These are phyloP conservation scores for Aphanomyces stellatus DNA, from an alignment of 352 stramenopile genomes.

Conservation along the genomic window DNA sequence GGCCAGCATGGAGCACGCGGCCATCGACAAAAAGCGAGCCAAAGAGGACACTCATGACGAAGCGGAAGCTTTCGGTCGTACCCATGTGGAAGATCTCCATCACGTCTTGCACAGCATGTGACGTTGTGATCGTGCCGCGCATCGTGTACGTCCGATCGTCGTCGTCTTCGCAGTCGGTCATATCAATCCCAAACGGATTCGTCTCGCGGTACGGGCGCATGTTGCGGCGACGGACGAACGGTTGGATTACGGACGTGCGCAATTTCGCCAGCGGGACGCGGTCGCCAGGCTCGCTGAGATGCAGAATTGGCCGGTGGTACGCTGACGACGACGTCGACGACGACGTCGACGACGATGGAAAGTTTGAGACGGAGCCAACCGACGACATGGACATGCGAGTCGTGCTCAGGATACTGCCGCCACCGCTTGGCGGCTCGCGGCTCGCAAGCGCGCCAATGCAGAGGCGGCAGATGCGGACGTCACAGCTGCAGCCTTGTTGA, in stretches of 20 bases:
- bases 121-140: not conserved
- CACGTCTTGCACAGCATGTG: not conserved
- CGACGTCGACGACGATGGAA: not conserved
- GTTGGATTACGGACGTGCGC: not conserved
- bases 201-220: not conserved
- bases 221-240: not conserved
- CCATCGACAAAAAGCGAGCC: conserved; percentile 13
- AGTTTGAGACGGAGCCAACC: not conserved
- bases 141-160: not conserved
- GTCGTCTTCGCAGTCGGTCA: not conserved
- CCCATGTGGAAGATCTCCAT: not conserved
- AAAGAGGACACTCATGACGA: conserved; percentile 5
- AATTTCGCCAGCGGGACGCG: not conserved
- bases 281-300: not conserved
- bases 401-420: not conserved
- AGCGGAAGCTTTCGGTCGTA: not conserved
- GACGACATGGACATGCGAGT: not conserved
- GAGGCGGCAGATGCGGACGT: not conserved
- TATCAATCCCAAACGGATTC: not conserved
- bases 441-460: not conserved
- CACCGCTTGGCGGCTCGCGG: too few relatives aligned
- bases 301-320: not conserved
- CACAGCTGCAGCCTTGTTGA: not conserved
- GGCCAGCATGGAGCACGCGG: not conserved
- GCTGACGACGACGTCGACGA: not conserved